Evolutionary conservation across 805 yeast species (phyloP), one percentile per base, ranked within the genome.

Genomic region (Saccharomycopsis olivae): DNA sequence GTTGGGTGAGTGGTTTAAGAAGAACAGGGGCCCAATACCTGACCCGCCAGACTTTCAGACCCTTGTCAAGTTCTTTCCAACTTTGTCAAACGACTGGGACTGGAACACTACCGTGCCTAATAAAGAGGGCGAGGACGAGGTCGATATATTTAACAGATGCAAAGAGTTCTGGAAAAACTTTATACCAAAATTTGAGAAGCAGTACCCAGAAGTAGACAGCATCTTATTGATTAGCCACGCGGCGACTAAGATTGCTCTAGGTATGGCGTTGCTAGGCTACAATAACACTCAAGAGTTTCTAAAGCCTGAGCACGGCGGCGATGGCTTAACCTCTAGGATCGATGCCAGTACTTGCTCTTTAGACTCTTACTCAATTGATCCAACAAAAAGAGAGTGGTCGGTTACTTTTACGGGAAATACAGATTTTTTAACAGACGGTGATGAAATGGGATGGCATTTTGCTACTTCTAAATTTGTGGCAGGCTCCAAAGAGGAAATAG

Each of bases 371-470:
- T 61, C 56, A n/a, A 51, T 54, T 2, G 54, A 49, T 2, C 55
- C 48, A 1, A 49, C 46, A 4, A 53, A 53, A 1, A 54, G 58
- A 3, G 50, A 53, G 17, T 89, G 96, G 96, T 56, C 50, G 4
- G 55, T 79, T 40, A 63, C 63, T n/a, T 67, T 71, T 69, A 82
- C 82, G 53, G 96, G 96, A 3, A 69, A 75, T 47, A 73, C 85
- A 5, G 75, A 70, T 32, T 87, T 79, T 51, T 62, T 89, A 46
- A 56, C 71, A 4, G 59, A 66, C 5, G 97, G 97, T 5, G 89
- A 87, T 51, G 96, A 87, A 57, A 85, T 86, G 94, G 78, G 84
- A 53, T 88, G 96, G 96, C 75, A 78, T 51, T 89, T 87, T 64
- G 60, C 57, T 20, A 57, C 65, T 41, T 75, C 75, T 15, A 23